Percentiles rank a stretch among this genome's conserved stretches.
Conservation (phyloP, 2,329 filamentous ascomycete species). For the Shiraia sp. region DNA sequence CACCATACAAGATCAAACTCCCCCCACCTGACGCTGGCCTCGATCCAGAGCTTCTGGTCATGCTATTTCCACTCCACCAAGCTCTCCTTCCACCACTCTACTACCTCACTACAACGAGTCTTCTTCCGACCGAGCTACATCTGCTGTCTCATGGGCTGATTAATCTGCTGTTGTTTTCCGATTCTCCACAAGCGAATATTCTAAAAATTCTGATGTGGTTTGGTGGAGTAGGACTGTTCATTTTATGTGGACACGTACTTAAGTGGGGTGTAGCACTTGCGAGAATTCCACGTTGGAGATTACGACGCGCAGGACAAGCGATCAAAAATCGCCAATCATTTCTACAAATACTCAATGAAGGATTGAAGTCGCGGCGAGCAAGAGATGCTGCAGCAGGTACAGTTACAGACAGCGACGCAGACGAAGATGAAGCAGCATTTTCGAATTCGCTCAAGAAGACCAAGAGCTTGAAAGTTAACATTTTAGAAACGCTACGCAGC, state of each 20-base stretch:
- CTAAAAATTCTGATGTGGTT: conserved; percentile 52
- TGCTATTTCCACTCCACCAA: conserved; percentile 84
- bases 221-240: conserved; percentile 74
- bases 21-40: conserved; percentile 43
- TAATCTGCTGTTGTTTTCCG: conserved; percentile 76
- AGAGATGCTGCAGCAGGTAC: conserved; percentile 19
- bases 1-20: conserved; percentile 42
- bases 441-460: conserved; percentile 26
- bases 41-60: conserved; percentile 61
- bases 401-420: conserved; percentile 50
- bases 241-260: conserved; percentile 74
- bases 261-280: conserved; percentile 84
- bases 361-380: conserved; percentile 30
- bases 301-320: conserved; percentile 62
- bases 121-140: conserved; percentile 84
- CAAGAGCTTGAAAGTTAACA: conserved; percentile 33
- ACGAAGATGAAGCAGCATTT: conserved; percentile 46
- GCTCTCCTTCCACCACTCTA: conserved; percentile 73
- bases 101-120: conserved; percentile 83
- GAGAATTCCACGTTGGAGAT: conserved; percentile 88
- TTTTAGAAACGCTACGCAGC: conserved; percentile 24
- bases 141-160: conserved; percentile 82
- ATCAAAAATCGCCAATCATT: conserved; percentile 50
- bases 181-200: conserved; percentile 59
- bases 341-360: conserved; percentile 46